Evolutionary conservation across 2,329 filamentous ascomycete genomes (phyloP).

Genomic region (Thielaviopsis populi): DNA sequence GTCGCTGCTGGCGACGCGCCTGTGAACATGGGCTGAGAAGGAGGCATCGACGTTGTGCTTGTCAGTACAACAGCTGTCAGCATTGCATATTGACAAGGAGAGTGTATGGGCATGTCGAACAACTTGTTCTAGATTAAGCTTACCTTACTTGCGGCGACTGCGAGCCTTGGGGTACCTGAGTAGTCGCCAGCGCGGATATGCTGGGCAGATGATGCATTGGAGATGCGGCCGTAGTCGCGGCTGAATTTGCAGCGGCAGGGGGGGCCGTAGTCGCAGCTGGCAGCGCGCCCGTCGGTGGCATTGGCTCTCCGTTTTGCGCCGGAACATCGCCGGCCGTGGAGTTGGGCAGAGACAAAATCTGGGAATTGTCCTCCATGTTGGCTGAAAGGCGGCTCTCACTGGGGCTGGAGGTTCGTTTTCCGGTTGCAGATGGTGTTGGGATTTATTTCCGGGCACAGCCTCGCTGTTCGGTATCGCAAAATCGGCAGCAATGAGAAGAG

Average conservation of each 20-base stretch:
- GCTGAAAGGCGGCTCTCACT: neutral
- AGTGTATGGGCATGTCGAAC: neutral
- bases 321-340: conserved; percentile 20
- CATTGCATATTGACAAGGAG: neutral
- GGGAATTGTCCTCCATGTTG: conserved; percentile 34
- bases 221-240: neutral
- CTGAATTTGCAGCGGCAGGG: neutral
- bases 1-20: conserved; percentile 24
- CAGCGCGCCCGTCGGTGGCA: conserved; percentile 36
- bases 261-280: conserved; percentile 28
- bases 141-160: conserved; percentile 33
- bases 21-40: conserved; percentile 18
- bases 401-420: neutral
- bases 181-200: conserved; percentile 32
- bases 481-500: neutral
- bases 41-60: conserved; percentile 16
- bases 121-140: conserved; percentile 20
- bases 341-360: conserved; percentile 27
- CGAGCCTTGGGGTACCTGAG: conserved; percentile 24
- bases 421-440: neutral
- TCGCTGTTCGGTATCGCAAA: neutral
- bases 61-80: neutral
- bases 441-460: neutral
- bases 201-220: conserved; percentile 31
- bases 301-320: conserved; percentile 27